Base-by-base conservation (phyloP, 2,329 filamentous ascomycete genomes). In the Basipetospora chlamydospora region DNA sequence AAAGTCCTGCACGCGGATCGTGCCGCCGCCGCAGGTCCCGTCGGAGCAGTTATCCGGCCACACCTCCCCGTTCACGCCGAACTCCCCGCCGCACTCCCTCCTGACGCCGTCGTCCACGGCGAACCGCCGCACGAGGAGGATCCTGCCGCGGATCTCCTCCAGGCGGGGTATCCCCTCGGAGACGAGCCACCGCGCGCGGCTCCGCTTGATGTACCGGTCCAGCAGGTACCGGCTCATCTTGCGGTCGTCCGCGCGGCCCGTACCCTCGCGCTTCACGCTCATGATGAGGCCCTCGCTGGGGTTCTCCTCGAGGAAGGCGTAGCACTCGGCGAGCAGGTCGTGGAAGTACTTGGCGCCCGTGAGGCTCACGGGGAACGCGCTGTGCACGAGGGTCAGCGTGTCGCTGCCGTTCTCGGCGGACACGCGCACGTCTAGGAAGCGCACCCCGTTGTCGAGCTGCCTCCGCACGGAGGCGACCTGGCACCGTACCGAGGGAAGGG, bases 1-100 rank as follows among this genome's bases (percentile, higher is more conserved):
- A 57, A 88, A 95, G 61, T 96, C 90, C 60, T 96, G 90, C 28
- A 96, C 77, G 44, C 82, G 77, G 41, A 95, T 74, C 43, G 77
- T 65, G 3, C 83, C 85, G 47, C 76, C 77, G 7, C 72, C 71
- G 33, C 73, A 73, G 23, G 64, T 65, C 39, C 81, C 79, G 50
- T 92, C 76, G 22, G 80, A 75, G 43, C 82, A 84, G 59, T 96
- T 96, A 59, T 95, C 81, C 0, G 82, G 84, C 88, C 88, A 96
- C 34, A 54, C 54, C 43, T 70, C 66, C 16, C 66, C 73, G 51
- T 80, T 73, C 32, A 80, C 66, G 29, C 68, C 74, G 57, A 63
- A 73, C 33, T 69, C 48, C 23, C 60, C 63, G 28, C 60, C 62
- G 11, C 6, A 6, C 48, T 69, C 64, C 16, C 51, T 48, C 43